These are phyloP conservation scores for Akanthomyces lecanii DNA, from an alignment of 2,329 filamentous ascomycete genomes.

Conservation along the genomic window DNA sequence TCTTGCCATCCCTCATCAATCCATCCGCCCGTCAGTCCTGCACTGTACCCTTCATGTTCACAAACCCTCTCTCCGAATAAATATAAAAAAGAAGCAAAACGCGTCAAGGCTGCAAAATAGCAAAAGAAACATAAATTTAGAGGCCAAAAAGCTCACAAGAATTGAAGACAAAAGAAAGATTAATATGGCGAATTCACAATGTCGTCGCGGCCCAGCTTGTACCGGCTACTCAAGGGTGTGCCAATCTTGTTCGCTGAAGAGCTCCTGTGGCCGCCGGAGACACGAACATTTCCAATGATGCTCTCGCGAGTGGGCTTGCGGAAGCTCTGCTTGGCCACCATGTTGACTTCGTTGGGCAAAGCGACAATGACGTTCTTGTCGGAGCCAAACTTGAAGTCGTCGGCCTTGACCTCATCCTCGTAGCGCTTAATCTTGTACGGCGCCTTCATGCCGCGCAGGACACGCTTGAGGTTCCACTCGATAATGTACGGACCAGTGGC, in stretches of 20 bases:
- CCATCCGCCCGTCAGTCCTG: background rate
- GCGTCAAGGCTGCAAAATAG: background rate
- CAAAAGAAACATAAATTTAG: background rate
- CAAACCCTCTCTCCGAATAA: background rate
- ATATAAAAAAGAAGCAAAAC: background rate
- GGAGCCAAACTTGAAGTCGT: constrained; percentile 95
- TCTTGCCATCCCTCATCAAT: background rate
- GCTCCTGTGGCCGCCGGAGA: constrained; percentile 45
- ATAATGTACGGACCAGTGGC: constrained; percentile 95
- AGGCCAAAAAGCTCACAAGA: background rate
- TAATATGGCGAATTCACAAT: constrained; percentile 68
- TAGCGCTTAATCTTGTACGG: constrained; percentile 98
- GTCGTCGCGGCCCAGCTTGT: constrained; percentile 74
- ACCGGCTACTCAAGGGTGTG: constrained; percentile 53
- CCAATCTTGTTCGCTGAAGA: constrained; percentile 50
- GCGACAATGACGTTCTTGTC: constrained; percentile 99
- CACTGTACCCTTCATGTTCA: background rate
- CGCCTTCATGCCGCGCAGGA: constrained; percentile 74
- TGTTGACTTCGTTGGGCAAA: constrained; percentile 94
- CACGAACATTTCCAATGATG: constrained; percentile 62
- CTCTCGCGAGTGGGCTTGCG: constrained; percentile 89
- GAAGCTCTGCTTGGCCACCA: constrained; percentile 83
- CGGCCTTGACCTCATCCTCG: constrained; percentile 89
- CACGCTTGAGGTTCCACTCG: constrained; percentile 92
- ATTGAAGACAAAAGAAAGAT: constrained; percentile 5